A percentile compares a stretch with the other conserved stretches of the same genome.
Evolutionary conservation across 2,329 filamentous ascomycete genomes (phyloP).

Genomic region (Ophiostoma quercus): DNA sequence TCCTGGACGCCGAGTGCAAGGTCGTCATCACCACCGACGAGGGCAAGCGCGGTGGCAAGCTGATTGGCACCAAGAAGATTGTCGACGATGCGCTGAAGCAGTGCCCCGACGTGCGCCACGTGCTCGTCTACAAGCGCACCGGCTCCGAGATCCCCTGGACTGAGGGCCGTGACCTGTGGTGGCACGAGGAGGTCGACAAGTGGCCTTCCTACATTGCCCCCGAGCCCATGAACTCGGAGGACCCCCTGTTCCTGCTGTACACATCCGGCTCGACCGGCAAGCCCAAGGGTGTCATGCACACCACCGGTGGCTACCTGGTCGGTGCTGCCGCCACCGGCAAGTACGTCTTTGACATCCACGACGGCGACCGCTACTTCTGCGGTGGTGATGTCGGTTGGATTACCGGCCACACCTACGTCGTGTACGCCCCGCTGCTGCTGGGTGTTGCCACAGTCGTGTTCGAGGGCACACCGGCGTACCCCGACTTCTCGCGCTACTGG

Average conservation of each 20-base stretch:
- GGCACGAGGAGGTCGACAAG: constrained; percentile 97
- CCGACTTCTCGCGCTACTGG: constrained; percentile 98
- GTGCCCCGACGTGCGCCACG: constrained; percentile 79
- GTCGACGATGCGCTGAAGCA: constrained; percentile 96
- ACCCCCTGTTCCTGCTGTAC: constrained; percentile 95
- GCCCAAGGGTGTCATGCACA: constrained; percentile 98
- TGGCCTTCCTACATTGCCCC: constrained; percentile 90
- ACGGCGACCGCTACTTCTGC: constrained; percentile 91
- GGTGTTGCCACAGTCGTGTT: constrained; percentile 95
- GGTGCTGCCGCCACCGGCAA: constrained; percentile 92
- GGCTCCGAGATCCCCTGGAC: constrained; percentile 91
- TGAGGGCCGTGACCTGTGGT: constrained; percentile 85
- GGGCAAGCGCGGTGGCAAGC: constrained; percentile 94
- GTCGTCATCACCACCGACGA: constrained; percentile 97
- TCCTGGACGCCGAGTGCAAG: constrained; percentile 83
- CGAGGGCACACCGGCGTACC: constrained; percentile 95
- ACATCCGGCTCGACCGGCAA: constrained; percentile 97
- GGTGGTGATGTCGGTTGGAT: constrained; percentile 99
- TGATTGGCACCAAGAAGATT: constrained; percentile 98
- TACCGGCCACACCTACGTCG: constrained; percentile 96
- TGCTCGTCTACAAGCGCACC: constrained; percentile 91
- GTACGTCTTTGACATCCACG: constrained; percentile 98
- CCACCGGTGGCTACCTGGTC: constrained; percentile 88
- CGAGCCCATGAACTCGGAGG: constrained; percentile 85
- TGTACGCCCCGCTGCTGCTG: constrained; percentile 88